phyloP scores from a whole-genome alignment of 2,329 filamentous ascomycete genomes.

The Sphaerulina musiva region DNA sequence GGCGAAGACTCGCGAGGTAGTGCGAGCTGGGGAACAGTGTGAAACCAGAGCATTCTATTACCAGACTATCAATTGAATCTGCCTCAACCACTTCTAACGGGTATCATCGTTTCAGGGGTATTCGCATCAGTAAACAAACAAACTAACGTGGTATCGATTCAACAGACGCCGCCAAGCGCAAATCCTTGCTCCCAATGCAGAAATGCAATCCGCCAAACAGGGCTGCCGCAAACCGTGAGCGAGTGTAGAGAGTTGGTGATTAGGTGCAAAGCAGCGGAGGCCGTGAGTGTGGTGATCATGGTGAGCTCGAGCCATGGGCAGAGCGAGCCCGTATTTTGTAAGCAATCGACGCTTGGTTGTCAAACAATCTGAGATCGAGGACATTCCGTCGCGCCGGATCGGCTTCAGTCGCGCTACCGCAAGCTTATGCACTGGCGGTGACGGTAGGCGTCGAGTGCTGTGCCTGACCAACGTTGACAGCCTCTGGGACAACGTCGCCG shows the following conservation, averaged over 20 bases:
- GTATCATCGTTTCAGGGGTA: conserved; percentile 11
- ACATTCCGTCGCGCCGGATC: conserved; percentile 3
- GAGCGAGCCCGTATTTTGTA: not conserved
- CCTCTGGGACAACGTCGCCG: conserved; percentile 28
- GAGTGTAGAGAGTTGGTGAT: conserved; percentile 15
- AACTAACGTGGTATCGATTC: conserved; percentile 16
- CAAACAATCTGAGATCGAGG: not conserved
- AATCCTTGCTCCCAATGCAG: conserved; percentile 9
- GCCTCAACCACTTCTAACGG: conserved; percentile 9
- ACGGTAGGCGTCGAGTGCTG: conserved; percentile 29
- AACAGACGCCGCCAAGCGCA: conserved; percentile 15
- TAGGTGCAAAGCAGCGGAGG: conserved; percentile 11
- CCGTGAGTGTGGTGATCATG: conserved; percentile 1
- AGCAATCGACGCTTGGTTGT: not conserved
- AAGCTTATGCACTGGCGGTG: conserved; percentile 30
- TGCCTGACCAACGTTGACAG: conserved; percentile 28
- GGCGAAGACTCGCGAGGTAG: too few species aligned
- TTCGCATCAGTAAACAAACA: conserved; percentile 11
- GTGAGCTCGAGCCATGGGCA: not conserved
- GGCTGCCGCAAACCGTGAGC: conserved; percentile 15
- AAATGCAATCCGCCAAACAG: conserved; percentile 14
- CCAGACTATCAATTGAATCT: not conserved
- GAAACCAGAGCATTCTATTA: conserved; percentile 7
- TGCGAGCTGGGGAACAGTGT: not conserved
- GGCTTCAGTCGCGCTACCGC: not conserved